A percentile compares a stretch with the other conserved stretches of the same genome.
These are phyloP conservation scores for Chaetomium olivaceum DNA, from an alignment of 2,329 filamentous ascomycete species.

Conservation along the genomic window DNA sequence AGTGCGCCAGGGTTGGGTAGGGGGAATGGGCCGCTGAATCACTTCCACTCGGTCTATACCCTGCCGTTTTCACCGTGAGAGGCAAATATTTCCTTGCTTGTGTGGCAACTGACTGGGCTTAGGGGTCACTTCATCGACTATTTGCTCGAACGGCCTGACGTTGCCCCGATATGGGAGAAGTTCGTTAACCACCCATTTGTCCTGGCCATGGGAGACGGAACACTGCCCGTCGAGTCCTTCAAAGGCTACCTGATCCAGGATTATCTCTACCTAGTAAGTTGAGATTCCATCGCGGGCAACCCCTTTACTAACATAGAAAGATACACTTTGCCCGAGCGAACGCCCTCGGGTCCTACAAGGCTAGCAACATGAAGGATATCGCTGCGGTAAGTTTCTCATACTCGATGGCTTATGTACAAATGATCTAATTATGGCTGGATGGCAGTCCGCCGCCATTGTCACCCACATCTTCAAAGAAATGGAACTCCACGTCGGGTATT, in stretches of 20 bases:
- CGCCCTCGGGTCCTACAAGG: slow-evolving; percentile 82
- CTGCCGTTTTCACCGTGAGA: slow-evolving; percentile 67
- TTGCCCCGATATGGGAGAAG: slow-evolving; percentile 70
- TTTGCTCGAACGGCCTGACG: slow-evolving; percentile 71
- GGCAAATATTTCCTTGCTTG: not conserved
- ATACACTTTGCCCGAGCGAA: slow-evolving; percentile 87
- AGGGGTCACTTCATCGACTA: slow-evolving; percentile 83
- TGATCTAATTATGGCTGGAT: not conserved
- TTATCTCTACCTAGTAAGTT: slow-evolving; percentile 77
- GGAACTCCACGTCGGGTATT: slow-evolving; percentile 79
- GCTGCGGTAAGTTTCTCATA: slow-evolving; percentile 55
- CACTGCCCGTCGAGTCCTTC: slow-evolving; percentile 73
- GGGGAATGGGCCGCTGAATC: slow-evolving; percentile 73
- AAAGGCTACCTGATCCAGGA: slow-evolving; percentile 90
- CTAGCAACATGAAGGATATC: slow-evolving; percentile 71
- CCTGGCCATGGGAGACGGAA: slow-evolving; percentile 71
- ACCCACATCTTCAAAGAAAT: slow-evolving; percentile 78
- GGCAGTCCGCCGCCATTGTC: slow-evolving; percentile 58
- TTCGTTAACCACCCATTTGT: slow-evolving; percentile 86
- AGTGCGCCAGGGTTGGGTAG: slow-evolving; percentile 63
- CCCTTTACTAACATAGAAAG: slow-evolving; percentile 42
- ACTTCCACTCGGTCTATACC: slow-evolving; percentile 71
- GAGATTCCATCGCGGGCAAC: too few relatives aligned
- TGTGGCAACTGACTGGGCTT: slow-evolving; percentile 1
- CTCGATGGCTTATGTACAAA: not conserved